Percentiles rank a stretch among this genome's conserved stretches.
phyloP scores from a whole-genome alignment of 805 yeast genomes.

The Starmerella tilneyi region DNA sequence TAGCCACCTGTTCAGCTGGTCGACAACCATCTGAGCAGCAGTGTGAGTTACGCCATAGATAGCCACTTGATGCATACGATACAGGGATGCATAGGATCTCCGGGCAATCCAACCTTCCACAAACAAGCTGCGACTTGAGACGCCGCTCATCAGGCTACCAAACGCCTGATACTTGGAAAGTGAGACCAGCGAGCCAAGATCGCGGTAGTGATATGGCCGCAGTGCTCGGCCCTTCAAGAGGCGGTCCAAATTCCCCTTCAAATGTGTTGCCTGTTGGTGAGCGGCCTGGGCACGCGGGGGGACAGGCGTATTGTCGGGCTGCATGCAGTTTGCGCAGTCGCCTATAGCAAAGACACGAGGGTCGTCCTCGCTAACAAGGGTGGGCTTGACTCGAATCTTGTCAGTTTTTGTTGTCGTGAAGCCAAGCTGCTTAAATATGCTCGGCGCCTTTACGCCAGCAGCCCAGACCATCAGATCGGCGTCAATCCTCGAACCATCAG shows the following conservation, averaged over 20 bases:
- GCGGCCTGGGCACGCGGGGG: slow-evolving; percentile 7
- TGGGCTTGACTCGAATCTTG: slow-evolving; percentile 2
- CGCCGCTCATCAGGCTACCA: slow-evolving; percentile 6
- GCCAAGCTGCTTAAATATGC: slow-evolving; percentile 4
- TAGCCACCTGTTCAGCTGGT: slow-evolving; percentile 2
- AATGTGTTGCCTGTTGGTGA: slow-evolving; percentile 2
- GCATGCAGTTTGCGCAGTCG: slow-evolving; percentile 7
- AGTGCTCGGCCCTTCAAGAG: neutral
- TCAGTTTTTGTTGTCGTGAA: neutral
- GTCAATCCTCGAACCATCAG: neutral
- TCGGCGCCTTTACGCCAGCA: slow-evolving; percentile 5
- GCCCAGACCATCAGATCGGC: slow-evolving; percentile 6
- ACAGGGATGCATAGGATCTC: slow-evolving; percentile 2
- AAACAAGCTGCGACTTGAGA: slow-evolving; percentile 2
- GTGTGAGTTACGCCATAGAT: slow-evolving; percentile 1
- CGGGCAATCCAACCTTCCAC: slow-evolving; percentile 6
- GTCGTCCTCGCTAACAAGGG: slow-evolving; percentile 1
- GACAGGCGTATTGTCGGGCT: neutral
- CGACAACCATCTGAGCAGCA: neutral
- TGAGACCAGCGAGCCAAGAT: slow-evolving; percentile 2
- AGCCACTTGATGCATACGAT: slow-evolving; percentile 5
- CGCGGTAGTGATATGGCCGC: slow-evolving; percentile 4
- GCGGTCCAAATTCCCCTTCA: neutral
- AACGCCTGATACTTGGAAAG: slow-evolving; percentile 1
- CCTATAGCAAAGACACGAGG: slow-evolving; percentile 3